Conservation (phyloP, 805 yeast genomes). For the Candida ficus region DNA sequence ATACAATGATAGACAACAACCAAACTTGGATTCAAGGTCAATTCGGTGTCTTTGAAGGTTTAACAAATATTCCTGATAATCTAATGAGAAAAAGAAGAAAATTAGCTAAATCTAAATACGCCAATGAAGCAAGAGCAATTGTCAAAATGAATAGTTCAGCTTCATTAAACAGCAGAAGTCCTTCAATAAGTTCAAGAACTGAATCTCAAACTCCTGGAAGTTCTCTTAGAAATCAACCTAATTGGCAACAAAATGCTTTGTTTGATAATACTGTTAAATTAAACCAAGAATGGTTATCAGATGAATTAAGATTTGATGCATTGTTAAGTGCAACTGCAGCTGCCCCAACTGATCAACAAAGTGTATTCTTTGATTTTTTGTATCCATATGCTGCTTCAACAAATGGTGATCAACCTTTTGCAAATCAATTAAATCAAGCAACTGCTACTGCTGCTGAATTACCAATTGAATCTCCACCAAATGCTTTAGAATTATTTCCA, state of each 20-base stretch:
- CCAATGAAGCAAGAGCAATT: slow-evolving; percentile 10
- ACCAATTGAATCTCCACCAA: background rate
- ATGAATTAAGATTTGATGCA: slow-evolving; percentile 68
- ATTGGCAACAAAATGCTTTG: slow-evolving; percentile 13
- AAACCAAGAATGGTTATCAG: slow-evolving; percentile 56
- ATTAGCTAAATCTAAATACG: slow-evolving; percentile 22
- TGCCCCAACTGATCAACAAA: slow-evolving; percentile 46
- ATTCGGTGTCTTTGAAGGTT: slow-evolving; percentile 73
- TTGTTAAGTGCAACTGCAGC: slow-evolving; percentile 68
- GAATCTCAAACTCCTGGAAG: background rate
- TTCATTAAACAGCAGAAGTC: background rate
- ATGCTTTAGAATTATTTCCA: slow-evolving; percentile 11
- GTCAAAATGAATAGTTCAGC: background rate
- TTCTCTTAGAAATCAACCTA: slow-evolving; percentile 1
- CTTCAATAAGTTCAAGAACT: background rate
- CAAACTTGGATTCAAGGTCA: slow-evolving; percentile 64
- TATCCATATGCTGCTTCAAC: slow-evolving; percentile 18
- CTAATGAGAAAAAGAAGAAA: slow-evolving; percentile 22
- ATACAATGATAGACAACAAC: slow-evolving; percentile 33
- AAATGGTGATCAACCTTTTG: too few relatives aligned
- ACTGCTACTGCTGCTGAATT: background rate
- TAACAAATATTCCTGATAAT: slow-evolving; percentile 16
- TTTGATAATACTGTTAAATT: slow-evolving; percentile 16
- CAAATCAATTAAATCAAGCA: background rate
- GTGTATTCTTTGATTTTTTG: slow-evolving; percentile 50